These are phyloP conservation scores for Hypoxylon fragiforme DNA, from an alignment of 495 filamentous ascomycete genomes.

Conservation along the genomic window DNA sequence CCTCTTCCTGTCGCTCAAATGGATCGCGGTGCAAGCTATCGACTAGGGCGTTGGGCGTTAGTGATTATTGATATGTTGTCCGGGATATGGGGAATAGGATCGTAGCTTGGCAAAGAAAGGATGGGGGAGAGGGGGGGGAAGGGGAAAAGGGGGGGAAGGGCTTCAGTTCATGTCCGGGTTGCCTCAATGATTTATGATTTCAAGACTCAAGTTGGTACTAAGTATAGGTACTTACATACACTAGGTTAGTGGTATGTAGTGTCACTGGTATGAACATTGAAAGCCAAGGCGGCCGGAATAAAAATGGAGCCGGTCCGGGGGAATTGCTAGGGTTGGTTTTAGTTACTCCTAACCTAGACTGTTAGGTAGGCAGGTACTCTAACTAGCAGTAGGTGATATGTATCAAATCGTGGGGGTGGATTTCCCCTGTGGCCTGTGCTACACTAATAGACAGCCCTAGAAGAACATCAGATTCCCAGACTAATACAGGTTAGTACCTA, in stretches of 20 bases:
- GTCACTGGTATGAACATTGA: too few relatives aligned
- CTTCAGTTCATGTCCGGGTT: not conserved
- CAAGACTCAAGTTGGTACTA: not conserved
- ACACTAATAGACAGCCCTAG: too few relatives aligned
- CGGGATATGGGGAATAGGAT: not conserved
- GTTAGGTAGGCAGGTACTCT: too few relatives aligned
- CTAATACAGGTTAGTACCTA: too few relatives aligned
- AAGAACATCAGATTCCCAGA: too few relatives aligned
- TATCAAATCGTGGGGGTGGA: constrained; percentile 14
- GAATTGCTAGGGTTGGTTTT: constrained; percentile 20
- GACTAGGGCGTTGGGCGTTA: constrained; percentile 5
- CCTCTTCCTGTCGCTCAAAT: constrained; percentile 6
- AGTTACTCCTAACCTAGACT: constrained; percentile 10
- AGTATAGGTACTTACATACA: too few relatives aligned
- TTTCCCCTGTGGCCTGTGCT: constrained; percentile 4
- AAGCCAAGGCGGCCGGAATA: constrained; percentile 11
- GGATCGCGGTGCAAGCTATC: constrained; percentile 14
- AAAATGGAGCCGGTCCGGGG: constrained; percentile 8
- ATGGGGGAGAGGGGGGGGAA: too few relatives aligned
- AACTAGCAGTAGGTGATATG: too few relatives aligned
- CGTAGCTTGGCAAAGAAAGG: constrained; percentile 12
- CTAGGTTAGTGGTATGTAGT: too few relatives aligned
- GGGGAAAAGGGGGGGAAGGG: constrained; percentile 8
- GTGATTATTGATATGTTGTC: not conserved
- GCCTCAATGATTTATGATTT: not conserved